Evolutionary conservation across 108 stramenopile genomes (phyloP), one percentile per base, ranked within the genome.

Genomic region (Aurantiochytrium sp.): DNA sequence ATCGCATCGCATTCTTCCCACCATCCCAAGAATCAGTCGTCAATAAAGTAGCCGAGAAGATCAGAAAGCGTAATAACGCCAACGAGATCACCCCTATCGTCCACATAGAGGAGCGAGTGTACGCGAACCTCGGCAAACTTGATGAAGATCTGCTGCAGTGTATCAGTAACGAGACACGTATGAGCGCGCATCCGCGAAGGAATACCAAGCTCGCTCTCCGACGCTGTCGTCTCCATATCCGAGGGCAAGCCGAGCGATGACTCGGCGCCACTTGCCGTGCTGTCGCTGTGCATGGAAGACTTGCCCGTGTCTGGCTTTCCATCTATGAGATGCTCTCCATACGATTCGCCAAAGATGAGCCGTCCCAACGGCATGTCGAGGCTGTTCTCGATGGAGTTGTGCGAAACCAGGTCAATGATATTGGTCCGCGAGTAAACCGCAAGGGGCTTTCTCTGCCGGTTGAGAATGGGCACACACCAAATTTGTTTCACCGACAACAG

Each of bases 111-210:
- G 64, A 97, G 91, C n/a, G 96, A 95, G 90, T 96, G 95, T 59
- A 96, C 96, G 72, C 95, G 92, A 87, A 95, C 91, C 73, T 96
- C 95, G 0, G 97, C 96, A 93, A 97, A 97, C 83, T 96, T 95
- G 91, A 96, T 96, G 94, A 97, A 97, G 71, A 97, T 94, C 71
- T 91, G 92, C 91, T 97, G 97, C 55, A 97, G 91, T 5, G 97
- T 96, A 60, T 96, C 95, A 43, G 89, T 72, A 47, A 83, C 94
- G 23, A 91, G 92, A 88, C 97, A 97, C 6, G 97, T 96, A 88
- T 96, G 95, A 89, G 96, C 87, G 14, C 94, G 96, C 93, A 96
- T 96, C n/a, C 95, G 96, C 18, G 96, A 95, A 29, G 97, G 96
- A 10, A 96, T 95, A 58, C 93, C 93, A 58, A 96, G 94, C 49